Evolutionary conservation across 2,329 filamentous ascomycete species (phyloP).

Genomic region (Colletotrichum lentis): DNA sequence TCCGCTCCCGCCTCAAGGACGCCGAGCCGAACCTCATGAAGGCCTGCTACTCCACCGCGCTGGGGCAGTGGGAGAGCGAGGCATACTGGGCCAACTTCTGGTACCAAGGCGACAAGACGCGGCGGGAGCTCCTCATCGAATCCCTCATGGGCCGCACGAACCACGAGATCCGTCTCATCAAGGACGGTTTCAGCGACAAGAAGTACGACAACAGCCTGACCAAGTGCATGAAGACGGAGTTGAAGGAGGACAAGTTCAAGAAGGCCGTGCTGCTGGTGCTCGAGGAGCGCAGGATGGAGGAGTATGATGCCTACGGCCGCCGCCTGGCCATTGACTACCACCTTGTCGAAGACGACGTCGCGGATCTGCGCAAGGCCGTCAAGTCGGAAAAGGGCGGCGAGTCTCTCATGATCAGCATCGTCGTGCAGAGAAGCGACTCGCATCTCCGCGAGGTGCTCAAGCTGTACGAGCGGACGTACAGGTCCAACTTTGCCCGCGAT

Average conservation of each 20-base stretch:
- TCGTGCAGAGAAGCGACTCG: slow-evolving; percentile 79
- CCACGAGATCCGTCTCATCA: slow-evolving; percentile 85
- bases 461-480: slow-evolving; percentile 76
- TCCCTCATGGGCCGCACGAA: slow-evolving; percentile 90
- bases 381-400: slow-evolving; percentile 83
- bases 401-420: slow-evolving; percentile 84
- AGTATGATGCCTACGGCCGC: slow-evolving; percentile 71
- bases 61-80: slow-evolving; percentile 91
- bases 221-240: slow-evolving; percentile 88
- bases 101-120: slow-evolving; percentile 87
- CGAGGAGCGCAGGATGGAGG: slow-evolving; percentile 84
- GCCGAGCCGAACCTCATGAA: slow-evolving; percentile 83
- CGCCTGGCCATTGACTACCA: slow-evolving; percentile 64
- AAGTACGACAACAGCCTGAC: slow-evolving; percentile 84
- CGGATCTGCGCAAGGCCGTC: slow-evolving; percentile 72
- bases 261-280: slow-evolving; percentile 84
- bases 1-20: slow-evolving; percentile 78
- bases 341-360: slow-evolving; percentile 75
- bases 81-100: slow-evolving; percentile 98
- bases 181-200: slow-evolving; percentile 87
- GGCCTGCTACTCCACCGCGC: slow-evolving; percentile 86
- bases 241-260: slow-evolving; percentile 97
- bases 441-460: slow-evolving; percentile 84
- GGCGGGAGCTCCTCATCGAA: slow-evolving; percentile 91
- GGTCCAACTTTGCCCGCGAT: slow-evolving; percentile 85